Conservation (phyloP, 345 rosid genomes). For the Populus deltoides region DNA sequence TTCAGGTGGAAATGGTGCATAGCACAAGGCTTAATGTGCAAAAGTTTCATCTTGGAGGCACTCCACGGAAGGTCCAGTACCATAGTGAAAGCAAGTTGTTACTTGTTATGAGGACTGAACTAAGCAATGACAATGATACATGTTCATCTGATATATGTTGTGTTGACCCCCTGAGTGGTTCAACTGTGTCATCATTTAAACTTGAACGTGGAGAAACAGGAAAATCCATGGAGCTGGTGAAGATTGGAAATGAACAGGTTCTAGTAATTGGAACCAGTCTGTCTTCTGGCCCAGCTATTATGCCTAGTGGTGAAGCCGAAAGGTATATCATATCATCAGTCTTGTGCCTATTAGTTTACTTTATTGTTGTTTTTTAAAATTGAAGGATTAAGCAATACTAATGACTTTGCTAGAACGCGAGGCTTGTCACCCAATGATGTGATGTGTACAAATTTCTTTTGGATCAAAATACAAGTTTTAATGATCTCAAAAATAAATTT, state of each 20-base stretch:
- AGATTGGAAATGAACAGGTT: constrained; percentile 78
- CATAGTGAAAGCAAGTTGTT: constrained; percentile 82
- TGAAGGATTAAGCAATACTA: background rate
- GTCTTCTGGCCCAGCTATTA: constrained; percentile 84
- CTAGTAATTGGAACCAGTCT: constrained; percentile 86
- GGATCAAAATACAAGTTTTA: background rate
- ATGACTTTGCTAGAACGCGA: background rate
- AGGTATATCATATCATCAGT: constrained; percentile 43
- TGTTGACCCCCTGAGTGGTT: constrained; percentile 81
- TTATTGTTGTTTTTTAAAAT: background rate
- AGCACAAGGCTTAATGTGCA: constrained; percentile 84
- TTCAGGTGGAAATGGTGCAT: constrained; percentile 94
- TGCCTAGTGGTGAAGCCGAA: constrained; percentile 99
- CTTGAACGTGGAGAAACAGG: constrained; percentile 82
- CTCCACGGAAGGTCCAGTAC: constrained; percentile 86
- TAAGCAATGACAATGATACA: constrained; percentile 35
- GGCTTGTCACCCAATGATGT: background rate
- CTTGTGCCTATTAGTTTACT: background rate
- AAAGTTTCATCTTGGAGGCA: constrained; percentile 94
- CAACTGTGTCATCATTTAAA: constrained; percentile 62
- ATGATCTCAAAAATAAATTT: background rate
- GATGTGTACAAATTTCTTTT: background rate
- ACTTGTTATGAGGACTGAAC: constrained; percentile 90
- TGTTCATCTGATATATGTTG: constrained; percentile 84
- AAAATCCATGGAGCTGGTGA: constrained; percentile 88